Percentiles rank a stretch among this genome's conserved stretches.
Evolutionary conservation across 768 basidiomycete genomes (phyloP).

Genomic region (Calocera viscosa): DNA sequence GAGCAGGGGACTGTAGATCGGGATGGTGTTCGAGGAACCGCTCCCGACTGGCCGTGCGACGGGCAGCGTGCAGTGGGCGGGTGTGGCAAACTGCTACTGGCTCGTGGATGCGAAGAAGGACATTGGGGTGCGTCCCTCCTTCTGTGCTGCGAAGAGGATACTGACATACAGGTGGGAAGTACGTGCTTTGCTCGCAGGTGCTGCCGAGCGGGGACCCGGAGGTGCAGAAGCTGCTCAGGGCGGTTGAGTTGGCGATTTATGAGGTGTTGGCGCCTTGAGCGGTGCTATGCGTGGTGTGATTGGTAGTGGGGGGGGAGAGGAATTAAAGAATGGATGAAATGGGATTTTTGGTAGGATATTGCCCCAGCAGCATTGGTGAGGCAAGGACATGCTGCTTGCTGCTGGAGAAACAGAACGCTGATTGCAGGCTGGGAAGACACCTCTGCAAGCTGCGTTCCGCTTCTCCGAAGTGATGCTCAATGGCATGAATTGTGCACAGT

Average conservation of each 20-base stretch:
- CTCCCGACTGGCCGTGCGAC: neutral
- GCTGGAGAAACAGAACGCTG: too few species aligned
- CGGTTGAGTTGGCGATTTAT: neutral
- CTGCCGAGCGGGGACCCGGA: neutral
- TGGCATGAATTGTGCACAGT: too few species aligned
- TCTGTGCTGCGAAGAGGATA: too few species aligned
- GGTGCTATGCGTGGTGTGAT: too few species aligned
- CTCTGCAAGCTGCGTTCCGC: too few species aligned
- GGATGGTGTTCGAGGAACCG: conserved; percentile 3
- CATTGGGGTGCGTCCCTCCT: neutral
- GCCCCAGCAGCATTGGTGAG: too few species aligned
- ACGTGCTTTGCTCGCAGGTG: neutral
- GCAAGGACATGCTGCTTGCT: too few species aligned
- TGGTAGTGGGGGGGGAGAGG: too few species aligned
- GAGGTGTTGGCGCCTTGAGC: neutral
- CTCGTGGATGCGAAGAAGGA: conserved; percentile 4
- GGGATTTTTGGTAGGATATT: too few species aligned
- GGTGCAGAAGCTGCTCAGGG: neutral
- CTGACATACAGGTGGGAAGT: neutral
- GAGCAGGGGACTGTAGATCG: neutral
- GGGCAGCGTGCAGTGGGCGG: conserved; percentile 5
- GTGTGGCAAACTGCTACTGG: conserved; percentile 5
- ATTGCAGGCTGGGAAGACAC: too few species aligned
- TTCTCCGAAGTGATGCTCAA: too few species aligned
- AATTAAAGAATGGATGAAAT: too few species aligned